phyloP scores from a whole-genome alignment of 2,329 filamentous ascomycete genomes.

The Beauveria sp. region DNA sequence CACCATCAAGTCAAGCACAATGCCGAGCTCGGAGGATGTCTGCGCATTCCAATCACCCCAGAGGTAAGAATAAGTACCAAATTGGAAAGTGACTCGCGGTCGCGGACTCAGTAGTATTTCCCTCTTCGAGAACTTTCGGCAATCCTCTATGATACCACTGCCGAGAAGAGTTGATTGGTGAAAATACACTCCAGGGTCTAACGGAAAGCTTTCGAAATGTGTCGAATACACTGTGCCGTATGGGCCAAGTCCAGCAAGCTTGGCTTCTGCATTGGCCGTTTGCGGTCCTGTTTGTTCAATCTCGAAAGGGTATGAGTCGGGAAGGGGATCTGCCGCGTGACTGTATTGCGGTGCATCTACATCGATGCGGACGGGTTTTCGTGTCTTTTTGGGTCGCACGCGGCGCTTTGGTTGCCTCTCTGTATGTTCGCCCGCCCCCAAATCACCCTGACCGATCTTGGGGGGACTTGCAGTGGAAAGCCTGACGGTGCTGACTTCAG shows the following conservation, averaged over 20 bases:
- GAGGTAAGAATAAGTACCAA: conserved; percentile 41
- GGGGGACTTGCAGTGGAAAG: neutral
- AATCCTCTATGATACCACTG: conserved; percentile 39
- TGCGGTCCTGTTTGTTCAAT: conserved; percentile 11
- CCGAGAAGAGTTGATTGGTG: conserved; percentile 53
- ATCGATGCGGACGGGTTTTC: conserved; percentile 37
- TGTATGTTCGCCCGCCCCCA: conserved; percentile 1
- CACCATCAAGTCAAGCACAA: conserved; percentile 51
- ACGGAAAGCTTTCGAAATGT: conserved; percentile 55
- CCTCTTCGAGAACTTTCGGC: conserved; percentile 23
- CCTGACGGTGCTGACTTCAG: neutral
- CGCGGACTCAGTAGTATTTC: conserved; percentile 23
- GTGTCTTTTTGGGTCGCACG: neutral
- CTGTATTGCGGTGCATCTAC: conserved; percentile 43
- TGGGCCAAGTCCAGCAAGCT: conserved; percentile 46
- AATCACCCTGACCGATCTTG: neutral
- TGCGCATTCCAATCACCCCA: conserved; percentile 52
- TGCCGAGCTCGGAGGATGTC: conserved; percentile 53
- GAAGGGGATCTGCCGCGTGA: conserved; percentile 46
- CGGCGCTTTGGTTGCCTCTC: conserved; percentile 17
- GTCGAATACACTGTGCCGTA: conserved; percentile 55
- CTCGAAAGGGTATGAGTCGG: conserved; percentile 4
- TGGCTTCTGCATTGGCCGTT: conserved; percentile 18
- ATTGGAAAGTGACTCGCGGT: conserved; percentile 31
- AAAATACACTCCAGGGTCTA: conserved; percentile 49